phyloP scores from a whole-genome alignment of 768 basidiomycete species.

The Amanita inopinata region DNA sequence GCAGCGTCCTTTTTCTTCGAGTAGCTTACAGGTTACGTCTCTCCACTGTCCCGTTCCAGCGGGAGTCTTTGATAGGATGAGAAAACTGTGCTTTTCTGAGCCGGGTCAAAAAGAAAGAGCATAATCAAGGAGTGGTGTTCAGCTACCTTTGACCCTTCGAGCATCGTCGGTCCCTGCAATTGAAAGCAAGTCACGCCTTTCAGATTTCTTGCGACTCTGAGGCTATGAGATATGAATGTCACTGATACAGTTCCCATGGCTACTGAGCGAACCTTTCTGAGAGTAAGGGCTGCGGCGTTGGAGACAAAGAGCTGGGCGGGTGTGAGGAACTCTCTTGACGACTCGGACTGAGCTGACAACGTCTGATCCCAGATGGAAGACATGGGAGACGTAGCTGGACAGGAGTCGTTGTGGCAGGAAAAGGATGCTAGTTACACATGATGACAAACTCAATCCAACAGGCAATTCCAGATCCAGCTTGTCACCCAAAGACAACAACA shows the following conservation, averaged over 20 bases:
- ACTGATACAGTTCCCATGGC: constrained; percentile 1
- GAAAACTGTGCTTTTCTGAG: constrained; percentile 68
- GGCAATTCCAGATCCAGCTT: too few species aligned
- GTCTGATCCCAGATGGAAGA: background rate
- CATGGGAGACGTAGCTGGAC: constrained; percentile 2
- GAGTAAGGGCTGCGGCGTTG: constrained; percentile 33
- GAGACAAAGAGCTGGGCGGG: constrained; percentile 57
- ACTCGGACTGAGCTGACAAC: background rate
- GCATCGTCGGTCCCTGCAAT: constrained; percentile 29
- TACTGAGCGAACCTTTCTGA: constrained; percentile 44
- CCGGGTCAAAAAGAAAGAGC: background rate
- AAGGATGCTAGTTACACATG: too few species aligned
- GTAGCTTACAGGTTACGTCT: constrained; percentile 58
- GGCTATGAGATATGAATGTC: constrained; percentile 25
- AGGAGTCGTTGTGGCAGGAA: background rate
- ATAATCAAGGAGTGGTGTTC: background rate
- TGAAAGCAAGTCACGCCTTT: constrained; percentile 38
- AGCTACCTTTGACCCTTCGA: constrained; percentile 51
- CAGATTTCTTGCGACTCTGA: constrained; percentile 39
- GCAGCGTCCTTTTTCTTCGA: constrained; percentile 58
- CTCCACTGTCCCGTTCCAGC: constrained; percentile 58
- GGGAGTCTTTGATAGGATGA: constrained; percentile 43
- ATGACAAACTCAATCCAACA: too few species aligned
- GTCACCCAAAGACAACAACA: too few species aligned
- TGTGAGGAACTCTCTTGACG: constrained; percentile 43